A percentile compares a stretch with the other conserved stretches of the same genome.
Conservation (phyloP, 2,329 filamentous ascomycete genomes). For the Berkeleyomyces rouxiae region DNA sequence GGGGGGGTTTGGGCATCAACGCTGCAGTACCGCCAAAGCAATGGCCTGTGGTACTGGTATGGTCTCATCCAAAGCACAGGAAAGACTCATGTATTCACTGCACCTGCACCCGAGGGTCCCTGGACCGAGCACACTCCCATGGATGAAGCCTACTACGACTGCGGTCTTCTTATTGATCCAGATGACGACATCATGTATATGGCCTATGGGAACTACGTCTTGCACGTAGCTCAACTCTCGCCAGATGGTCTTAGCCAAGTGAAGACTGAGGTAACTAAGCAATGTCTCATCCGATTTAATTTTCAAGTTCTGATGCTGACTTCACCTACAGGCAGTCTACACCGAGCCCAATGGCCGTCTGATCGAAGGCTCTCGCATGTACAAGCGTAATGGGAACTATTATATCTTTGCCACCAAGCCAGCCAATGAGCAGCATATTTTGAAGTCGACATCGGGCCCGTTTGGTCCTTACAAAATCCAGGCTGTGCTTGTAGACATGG, state of each 20-base stretch:
- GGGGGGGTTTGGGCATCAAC: constrained; percentile 9
- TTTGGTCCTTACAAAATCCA: constrained; percentile 36
- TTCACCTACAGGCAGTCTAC: constrained; percentile 15
- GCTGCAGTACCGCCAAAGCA: constrained; percentile 8
- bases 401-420: constrained; percentile 34
- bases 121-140: constrained; percentile 18
- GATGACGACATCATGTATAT: constrained; percentile 38
- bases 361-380: constrained; percentile 25
- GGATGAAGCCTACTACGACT: constrained; percentile 32
- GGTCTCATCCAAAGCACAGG: constrained; percentile 15
- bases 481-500: constrained; percentile 27
- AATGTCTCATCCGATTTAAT: constrained; percentile 15
- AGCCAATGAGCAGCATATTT: constrained; percentile 28
- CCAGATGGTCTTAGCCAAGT: constrained; percentile 23
- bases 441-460: constrained; percentile 28
- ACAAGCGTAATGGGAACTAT: constrained; percentile 28
- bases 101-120: constrained; percentile 15
- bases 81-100: constrained; percentile 18
- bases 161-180: constrained; percentile 39
- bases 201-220: constrained; percentile 24
- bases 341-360: constrained; percentile 15
- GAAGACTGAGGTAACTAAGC: constrained; percentile 17
- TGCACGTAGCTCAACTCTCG: constrained; percentile 33
- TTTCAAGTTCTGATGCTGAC: constrained; percentile 17
- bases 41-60: constrained; percentile 14